phyloP scores from a whole-genome alignment of 1,284 basidiomycete species.

The Papiliotrema laurentii region DNA sequence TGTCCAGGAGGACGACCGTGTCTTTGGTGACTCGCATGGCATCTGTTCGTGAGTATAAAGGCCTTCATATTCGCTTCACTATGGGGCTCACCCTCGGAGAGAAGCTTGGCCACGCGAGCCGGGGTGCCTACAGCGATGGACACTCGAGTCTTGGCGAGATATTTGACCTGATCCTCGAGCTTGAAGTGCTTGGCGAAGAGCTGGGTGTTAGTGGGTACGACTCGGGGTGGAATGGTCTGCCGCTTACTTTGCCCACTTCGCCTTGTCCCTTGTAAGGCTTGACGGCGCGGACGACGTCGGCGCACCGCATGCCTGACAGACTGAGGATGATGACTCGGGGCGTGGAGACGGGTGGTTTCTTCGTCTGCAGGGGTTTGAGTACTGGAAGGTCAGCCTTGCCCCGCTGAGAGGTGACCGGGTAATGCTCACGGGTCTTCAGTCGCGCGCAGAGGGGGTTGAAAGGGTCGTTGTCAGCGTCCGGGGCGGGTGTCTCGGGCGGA shows the following conservation, averaged over 20 bases:
- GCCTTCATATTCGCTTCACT: background rate
- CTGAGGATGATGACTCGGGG: slow-evolving; percentile 44
- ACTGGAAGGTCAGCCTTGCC: background rate
- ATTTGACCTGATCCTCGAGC: slow-evolving; percentile 45
- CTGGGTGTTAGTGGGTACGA: slow-evolving; percentile 11
- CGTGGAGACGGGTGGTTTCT: slow-evolving; percentile 19
- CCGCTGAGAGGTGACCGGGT: background rate
- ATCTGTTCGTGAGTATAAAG: slow-evolving; percentile 17
- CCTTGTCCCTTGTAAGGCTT: slow-evolving; percentile 38
- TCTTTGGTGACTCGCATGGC: slow-evolving; percentile 38
- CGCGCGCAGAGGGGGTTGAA: background rate
- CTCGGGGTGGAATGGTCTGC: background rate
- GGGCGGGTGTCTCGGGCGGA: background rate
- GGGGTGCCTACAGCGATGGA: slow-evolving; percentile 49
- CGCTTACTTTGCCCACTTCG: slow-evolving; percentile 47
- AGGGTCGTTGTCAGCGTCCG: background rate
- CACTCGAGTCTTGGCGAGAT: slow-evolving; percentile 42
- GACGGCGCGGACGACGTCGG: slow-evolving; percentile 46
- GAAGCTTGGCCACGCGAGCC: slow-evolving; percentile 44
- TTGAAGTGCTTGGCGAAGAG: slow-evolving; percentile 51
- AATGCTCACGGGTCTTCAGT: slow-evolving; percentile 4
- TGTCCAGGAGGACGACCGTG: slow-evolving; percentile 44
- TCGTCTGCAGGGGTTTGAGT: slow-evolving; percentile 5
- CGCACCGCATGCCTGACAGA: slow-evolving; percentile 45
- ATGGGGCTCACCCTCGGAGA: slow-evolving; percentile 33